Conservation (phyloP, 768 basidiomycete genomes). For the Macrolepiota dolichaula region DNA sequence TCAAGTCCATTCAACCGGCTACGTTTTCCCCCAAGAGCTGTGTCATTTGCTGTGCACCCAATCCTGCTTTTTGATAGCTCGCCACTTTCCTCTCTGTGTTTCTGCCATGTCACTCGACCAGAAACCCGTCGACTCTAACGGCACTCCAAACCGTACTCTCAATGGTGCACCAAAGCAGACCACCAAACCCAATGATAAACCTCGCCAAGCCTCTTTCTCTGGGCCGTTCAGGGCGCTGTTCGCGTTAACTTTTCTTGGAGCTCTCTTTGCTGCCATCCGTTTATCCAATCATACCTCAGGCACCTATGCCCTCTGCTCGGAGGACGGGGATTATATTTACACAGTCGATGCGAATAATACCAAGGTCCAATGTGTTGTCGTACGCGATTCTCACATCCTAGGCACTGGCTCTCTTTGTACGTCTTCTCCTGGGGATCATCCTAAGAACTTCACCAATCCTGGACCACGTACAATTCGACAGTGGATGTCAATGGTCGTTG, state of each 20-base stretch:
- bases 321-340: constrained; percentile 49
- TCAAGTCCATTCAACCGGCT: neutral
- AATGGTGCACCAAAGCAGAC: neutral
- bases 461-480: constrained; percentile 16
- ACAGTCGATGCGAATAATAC: constrained; percentile 58
- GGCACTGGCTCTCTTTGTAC: constrained; percentile 56
- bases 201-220: neutral
- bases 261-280: neutral
- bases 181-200: neutral
- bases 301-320: constrained; percentile 63
- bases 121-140: neutral
- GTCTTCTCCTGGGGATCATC: constrained; percentile 17
- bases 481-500: constrained; percentile 41
- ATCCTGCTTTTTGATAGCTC: neutral
- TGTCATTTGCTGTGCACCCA: neutral
- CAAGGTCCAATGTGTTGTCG: constrained; percentile 60
- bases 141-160: neutral
- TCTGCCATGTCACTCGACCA: neutral
- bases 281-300: neutral
- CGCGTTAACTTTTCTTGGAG: neutral
- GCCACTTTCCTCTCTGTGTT: neutral
- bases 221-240: neutral
- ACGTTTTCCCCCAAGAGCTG: neutral
- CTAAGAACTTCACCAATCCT: neutral
- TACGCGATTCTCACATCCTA: constrained; percentile 46